Evolutionary conservation across 768 basidiomycete species (phyloP).

Genomic region (Tephrocybe sp.): DNA sequence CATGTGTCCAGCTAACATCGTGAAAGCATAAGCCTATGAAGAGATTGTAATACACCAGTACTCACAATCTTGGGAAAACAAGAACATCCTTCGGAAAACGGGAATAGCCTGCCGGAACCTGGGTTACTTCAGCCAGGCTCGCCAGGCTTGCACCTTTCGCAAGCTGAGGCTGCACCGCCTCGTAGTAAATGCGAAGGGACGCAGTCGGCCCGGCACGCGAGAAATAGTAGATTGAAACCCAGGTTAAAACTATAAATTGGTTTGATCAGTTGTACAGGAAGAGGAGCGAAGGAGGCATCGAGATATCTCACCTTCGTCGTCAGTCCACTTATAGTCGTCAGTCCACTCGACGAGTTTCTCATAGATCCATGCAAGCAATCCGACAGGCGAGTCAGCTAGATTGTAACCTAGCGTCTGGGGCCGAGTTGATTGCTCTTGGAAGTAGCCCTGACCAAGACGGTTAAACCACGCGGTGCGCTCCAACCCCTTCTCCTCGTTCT

Average conservation of each 20-base stretch:
- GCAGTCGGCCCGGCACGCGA: constrained; percentile 58
- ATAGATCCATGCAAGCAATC: constrained; percentile 51
- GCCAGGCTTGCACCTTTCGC: constrained; percentile 6
- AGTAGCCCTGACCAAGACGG: constrained; percentile 35
- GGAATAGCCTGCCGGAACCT: constrained; percentile 48
- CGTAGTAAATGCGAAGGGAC: constrained; percentile 60
- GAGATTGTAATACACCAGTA: neutral
- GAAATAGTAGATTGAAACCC: constrained; percentile 62
- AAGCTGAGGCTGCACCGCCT: constrained; percentile 24
- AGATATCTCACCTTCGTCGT: constrained; percentile 52
- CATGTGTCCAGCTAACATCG: constrained; percentile 39
- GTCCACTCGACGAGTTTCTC: constrained; percentile 48
- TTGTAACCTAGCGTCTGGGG: constrained; percentile 54
- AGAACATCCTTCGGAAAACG: constrained; percentile 49
- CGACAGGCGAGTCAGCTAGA: constrained; percentile 55
- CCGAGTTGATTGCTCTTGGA: constrained; percentile 37
- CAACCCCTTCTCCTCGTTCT: constrained; percentile 32
- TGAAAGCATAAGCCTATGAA: neutral
- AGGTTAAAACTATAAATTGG: constrained; percentile 47
- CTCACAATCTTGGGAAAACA: constrained; percentile 23
- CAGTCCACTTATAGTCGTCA: constrained; percentile 53
- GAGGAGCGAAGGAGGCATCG: neutral
- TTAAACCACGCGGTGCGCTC: constrained; percentile 27
- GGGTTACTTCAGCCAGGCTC: constrained; percentile 1
- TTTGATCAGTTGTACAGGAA: neutral